Base-by-base conservation (phyloP, 805 yeast species). In the Ogataea henricii region DNA sequence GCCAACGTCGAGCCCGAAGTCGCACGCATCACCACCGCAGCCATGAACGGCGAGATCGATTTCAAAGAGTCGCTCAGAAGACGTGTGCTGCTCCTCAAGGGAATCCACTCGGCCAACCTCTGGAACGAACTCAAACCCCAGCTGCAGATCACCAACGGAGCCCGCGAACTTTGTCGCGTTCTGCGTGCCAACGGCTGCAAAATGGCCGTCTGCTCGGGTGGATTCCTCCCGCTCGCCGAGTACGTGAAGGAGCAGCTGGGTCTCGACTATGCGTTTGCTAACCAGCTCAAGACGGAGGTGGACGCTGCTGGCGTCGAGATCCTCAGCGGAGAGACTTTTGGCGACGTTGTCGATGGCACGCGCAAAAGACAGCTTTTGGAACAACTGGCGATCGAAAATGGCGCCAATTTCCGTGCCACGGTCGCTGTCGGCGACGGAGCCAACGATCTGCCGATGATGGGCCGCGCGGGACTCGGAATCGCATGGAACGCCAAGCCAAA, bases 401-500 rank as follows among this genome's bases (percentile, higher is more conserved):
- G 66, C 9, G 71, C 87, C 29, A 78, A 77, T 18, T 68, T 81
- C 9, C 64, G 64, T 36, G 62, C 73, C 3, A 83, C 85, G 1
- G 84, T 87, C 39, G 97, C 97, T 41, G 87, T 92, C 32, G 98
- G 98, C 30, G 98, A 94, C 64, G 99, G 99, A 32, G 97, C 98
- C 20, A 94, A 94, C 61, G 99, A 94, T 69, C 72, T 94, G 62
- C 78, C 79, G 38, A 95, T 95, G 90, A 94, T 94, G 98, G 78
- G 72, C 2, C 80, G 69, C 12, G 97, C 96, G 2, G 98, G 98
- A 0, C 87, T 82, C 64, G 99, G 99, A 17, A 75, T 94, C 45
- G 99, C 99, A 0, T 94, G 97, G 95, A 87, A 89, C 64, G 99
- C 98, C 17, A 94, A 94, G 65, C 97, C 98, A 18, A 83, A 77